Evolutionary conservation across 148 eudicot species (phyloP).

Genomic region (Euryodendron excelsum): DNA sequence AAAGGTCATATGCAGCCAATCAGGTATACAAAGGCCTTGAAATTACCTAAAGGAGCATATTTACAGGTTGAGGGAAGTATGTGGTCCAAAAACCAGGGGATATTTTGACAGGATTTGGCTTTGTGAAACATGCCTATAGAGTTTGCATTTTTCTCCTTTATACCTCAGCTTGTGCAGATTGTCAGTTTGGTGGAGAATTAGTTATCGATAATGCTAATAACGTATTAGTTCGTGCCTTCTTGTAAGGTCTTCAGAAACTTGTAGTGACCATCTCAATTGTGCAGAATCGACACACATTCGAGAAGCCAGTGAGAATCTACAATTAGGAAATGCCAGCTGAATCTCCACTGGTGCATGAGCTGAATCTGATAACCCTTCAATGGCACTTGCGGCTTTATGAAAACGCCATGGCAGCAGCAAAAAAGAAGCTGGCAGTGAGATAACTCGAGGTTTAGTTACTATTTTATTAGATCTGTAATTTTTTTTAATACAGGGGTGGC

Average conservation of each 20-base stretch:
- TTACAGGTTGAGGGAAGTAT: not conserved
- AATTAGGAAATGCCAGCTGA: slow-evolving; percentile 38
- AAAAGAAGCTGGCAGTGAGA: not conserved
- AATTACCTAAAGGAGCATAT: not conserved
- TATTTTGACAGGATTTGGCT: not conserved
- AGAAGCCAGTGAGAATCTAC: slow-evolving; percentile 94
- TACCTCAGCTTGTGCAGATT: not conserved
- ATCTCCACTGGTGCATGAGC: not conserved
- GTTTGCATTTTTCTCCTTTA: not conserved
- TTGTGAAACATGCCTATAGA: not conserved
- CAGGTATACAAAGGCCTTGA: slow-evolving; percentile 51
- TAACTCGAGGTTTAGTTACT: not conserved
- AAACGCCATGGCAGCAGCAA: not conserved
- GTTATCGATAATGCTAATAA: not conserved
- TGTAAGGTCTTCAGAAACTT: not conserved
- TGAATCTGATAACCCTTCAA: not conserved
- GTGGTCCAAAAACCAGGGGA: not conserved
- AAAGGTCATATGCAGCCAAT: slow-evolving; percentile 74
- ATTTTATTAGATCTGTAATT: slow-evolving; percentile 11
- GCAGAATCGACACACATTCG: slow-evolving; percentile 91
- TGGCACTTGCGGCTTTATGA: not conserved
- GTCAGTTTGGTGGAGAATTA: not conserved
- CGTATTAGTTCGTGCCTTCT: not conserved
- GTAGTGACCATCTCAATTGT: slow-evolving; percentile 8
- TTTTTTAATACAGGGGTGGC: not conserved